A percentile compares a stretch with the other conserved stretches of the same genome.
Evolutionary conservation across 2,329 filamentous ascomycete species (phyloP).

Genomic region (Drechslerella dactyloides): DNA sequence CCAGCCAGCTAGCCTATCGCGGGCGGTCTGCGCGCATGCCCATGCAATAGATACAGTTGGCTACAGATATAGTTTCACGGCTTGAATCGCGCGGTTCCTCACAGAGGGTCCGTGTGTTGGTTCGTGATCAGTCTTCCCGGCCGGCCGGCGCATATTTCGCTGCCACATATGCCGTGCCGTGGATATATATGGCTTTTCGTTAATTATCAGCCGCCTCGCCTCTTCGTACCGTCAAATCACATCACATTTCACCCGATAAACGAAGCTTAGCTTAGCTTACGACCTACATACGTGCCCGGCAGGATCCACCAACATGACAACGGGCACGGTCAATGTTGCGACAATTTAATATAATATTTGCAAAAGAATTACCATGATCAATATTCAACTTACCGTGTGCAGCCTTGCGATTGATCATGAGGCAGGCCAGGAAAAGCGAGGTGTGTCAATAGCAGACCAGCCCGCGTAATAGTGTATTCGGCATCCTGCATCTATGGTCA

Average conservation of each 20-base stretch:
- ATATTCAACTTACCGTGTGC: no score
- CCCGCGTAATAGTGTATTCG: conserved; percentile 4
- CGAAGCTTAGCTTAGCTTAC: no score
- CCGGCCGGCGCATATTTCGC: conserved; percentile 10
- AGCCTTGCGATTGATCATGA: conserved; percentile 4
- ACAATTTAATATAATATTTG: no score
- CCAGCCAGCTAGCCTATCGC: conserved; percentile 15
- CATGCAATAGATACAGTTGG: no score
- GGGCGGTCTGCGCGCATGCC: conserved; percentile 32
- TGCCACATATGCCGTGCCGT: neutral
- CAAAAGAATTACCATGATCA: no score
- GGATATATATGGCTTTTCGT: conserved; percentile 3
- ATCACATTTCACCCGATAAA: no score
- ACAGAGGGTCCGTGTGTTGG: conserved; percentile 35
- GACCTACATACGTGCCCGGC: no score
- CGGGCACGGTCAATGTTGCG: no score
- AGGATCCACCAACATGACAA: no score
- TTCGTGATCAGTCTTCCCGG: neutral
- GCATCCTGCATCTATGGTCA: conserved; percentile 44
- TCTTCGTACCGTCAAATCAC: neutral
- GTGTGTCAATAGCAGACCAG: conserved; percentile 1
- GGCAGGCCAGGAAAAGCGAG: neutral
- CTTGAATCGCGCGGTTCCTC: conserved; percentile 3
- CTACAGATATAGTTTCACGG: conserved; percentile 20
- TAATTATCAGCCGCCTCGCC: neutral